A percentile compares a stretch with the other conserved stretches of the same genome.
phyloP scores from a whole-genome alignment of 2,329 filamentous ascomycete genomes.

The Alternaria hordeiaustralica region DNA sequence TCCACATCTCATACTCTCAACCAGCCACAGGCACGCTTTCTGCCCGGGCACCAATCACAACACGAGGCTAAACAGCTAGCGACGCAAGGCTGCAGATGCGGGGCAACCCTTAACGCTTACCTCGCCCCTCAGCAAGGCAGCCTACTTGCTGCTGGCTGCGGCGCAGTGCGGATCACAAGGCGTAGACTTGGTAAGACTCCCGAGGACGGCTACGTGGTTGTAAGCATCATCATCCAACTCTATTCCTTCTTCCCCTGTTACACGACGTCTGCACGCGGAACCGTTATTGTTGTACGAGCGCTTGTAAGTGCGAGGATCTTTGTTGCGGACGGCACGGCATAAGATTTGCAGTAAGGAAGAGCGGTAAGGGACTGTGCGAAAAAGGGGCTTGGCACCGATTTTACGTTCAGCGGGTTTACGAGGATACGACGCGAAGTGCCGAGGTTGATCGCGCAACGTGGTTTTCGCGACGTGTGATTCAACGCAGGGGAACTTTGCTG shows the following conservation, averaged over 20 bases:
- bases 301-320: background rate
- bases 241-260: background rate
- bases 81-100: background rate
- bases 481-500: background rate
- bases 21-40: slow-evolving; percentile 1
- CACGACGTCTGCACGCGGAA: background rate
- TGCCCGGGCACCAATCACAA: background rate
- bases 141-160: background rate
- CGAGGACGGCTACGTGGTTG: background rate
- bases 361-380: background rate
- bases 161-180: background rate
- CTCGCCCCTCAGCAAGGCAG: background rate
- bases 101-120: background rate
- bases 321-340: background rate
- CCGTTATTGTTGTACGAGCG: background rate
- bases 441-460: background rate
- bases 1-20: background rate
- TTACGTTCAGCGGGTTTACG: background rate
- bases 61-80: background rate
- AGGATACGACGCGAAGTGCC: background rate
- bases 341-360: background rate
- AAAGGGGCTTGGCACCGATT: background rate
- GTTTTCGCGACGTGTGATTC: background rate
- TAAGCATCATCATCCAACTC: slow-evolving; percentile 1
- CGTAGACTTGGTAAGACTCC: background rate